Percentiles rank a stretch among this genome's conserved stretches.
These are phyloP conservation scores for Colletotrichum filicis DNA, from an alignment of 2,329 filamentous ascomycete species.

Conservation along the genomic window DNA sequence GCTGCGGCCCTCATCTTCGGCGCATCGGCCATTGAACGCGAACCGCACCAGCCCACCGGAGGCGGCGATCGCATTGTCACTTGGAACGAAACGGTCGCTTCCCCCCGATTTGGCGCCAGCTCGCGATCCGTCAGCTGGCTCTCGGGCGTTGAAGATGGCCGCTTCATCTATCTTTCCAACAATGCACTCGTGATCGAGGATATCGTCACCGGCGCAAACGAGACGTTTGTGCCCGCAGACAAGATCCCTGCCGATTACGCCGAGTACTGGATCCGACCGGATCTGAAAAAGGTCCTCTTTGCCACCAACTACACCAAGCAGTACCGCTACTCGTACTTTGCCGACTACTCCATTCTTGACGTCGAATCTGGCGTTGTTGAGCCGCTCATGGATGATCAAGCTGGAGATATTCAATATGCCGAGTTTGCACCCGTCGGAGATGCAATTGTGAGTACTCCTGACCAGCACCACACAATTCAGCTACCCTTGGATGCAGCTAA, in stretches of 20 bases:
- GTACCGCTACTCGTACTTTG: slow-evolving; percentile 75
- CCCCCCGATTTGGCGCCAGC: slow-evolving; percentile 55
- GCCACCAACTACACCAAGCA: slow-evolving; percentile 75
- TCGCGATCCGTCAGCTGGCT: slow-evolving; percentile 67
- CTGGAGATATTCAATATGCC: slow-evolving; percentile 75
- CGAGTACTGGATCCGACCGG: slow-evolving; percentile 71
- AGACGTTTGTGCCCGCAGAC: slow-evolving; percentile 67
- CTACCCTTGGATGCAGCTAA: not conserved
- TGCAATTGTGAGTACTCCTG: slow-evolving; percentile 50
- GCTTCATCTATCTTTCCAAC: slow-evolving; percentile 65
- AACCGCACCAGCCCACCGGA: slow-evolving; percentile 65
- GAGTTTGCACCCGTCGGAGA: slow-evolving; percentile 67
- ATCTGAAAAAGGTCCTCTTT: slow-evolving; percentile 69
- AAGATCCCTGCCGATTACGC: slow-evolving; percentile 64
- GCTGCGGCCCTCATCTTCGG: slow-evolving; percentile 27
- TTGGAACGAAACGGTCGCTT: slow-evolving; percentile 69
- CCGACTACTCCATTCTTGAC: slow-evolving; percentile 74
- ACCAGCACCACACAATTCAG: not conserved
- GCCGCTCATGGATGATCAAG: slow-evolving; percentile 68
- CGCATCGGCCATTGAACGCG: slow-evolving; percentile 55
- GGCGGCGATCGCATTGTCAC: slow-evolving; percentile 66
- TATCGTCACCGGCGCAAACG: slow-evolving; percentile 66
- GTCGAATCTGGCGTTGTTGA: slow-evolving; percentile 64
- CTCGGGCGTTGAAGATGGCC: slow-evolving; percentile 67
- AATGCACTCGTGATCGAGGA: slow-evolving; percentile 70